A percentile compares a stretch with the other conserved stretches of the same genome.
Evolutionary conservation across 495 filamentous ascomycete genomes (phyloP).

Genomic region (Tirmania nivea): DNA sequence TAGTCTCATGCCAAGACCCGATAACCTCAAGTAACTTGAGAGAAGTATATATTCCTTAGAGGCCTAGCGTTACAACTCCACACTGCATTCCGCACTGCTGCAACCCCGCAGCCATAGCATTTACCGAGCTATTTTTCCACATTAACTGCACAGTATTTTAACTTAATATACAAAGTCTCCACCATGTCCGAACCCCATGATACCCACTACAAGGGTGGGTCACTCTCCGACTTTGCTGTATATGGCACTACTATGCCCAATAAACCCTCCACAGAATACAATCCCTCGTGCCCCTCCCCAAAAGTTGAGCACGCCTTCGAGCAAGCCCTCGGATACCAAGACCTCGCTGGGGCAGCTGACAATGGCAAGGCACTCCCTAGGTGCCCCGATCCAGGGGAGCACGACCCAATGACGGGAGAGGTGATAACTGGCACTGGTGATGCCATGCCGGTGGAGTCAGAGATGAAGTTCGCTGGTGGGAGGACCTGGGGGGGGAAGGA

Average conservation of each 20-base stretch:
- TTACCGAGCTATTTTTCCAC: too few species aligned
- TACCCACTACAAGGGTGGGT: conserved; percentile 1
- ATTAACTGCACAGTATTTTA: too few species aligned
- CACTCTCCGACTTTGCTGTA: conserved; percentile 4
- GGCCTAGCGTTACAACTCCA: too few species aligned
- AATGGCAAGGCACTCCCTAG: neutral
- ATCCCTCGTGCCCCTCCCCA: neutral
- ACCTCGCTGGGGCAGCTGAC: conserved; percentile 1
- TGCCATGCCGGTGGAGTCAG: conserved; percentile 1
- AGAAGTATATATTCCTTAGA: too few species aligned
- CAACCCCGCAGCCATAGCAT: too few species aligned
- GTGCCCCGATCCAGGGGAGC: neutral
- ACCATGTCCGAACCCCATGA: too few species aligned
- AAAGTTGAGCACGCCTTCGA: neutral
- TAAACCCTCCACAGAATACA: conserved; percentile 1
- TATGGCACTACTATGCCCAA: conserved; percentile 6
- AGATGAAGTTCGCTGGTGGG: conserved; percentile 4
- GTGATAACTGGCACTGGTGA: conserved; percentile 3
- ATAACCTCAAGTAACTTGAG: too few species aligned
- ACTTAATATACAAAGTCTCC: too few species aligned
- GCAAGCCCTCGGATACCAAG: neutral
- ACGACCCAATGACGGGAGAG: neutral
- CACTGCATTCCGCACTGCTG: too few species aligned
- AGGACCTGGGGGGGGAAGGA: conserved; percentile 5
- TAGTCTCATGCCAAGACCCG: too few species aligned